Evolutionary conservation across 257 asterid species (phyloP), one percentile per base, ranked within the genome.

Genomic region (Lantana camara): DNA sequence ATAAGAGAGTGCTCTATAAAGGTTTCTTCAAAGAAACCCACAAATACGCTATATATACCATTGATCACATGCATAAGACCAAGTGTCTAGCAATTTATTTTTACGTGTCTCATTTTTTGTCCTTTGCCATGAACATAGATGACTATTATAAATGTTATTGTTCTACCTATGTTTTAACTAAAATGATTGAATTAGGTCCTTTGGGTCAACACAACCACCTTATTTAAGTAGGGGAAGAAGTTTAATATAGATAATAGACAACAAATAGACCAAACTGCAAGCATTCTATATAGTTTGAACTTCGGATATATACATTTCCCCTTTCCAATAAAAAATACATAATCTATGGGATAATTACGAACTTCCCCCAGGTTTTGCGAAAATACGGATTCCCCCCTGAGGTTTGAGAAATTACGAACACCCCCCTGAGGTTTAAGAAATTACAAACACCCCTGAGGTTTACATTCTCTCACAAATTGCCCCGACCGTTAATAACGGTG

Each of bases 11-110:
- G 47, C 54, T 20, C 49, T 60, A 22, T 12, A n/a, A 42, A 64
- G 60, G 65, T 37, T 75, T 46, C 22, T 16, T 7, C 30, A 52
- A 15, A 21, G 15, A 41, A 24, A 57, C 17, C 46, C 19, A 30
- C 5, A 32, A 46, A 49, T 44, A 52, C 19, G 32, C 32, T 27
- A 27, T 5, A 27, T 27, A 5, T 27, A 27, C 32, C 32, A 27
- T 27, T 27, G 32, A 45, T 42, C 40, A 5, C 40, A 32, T 38
- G 21, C 20, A 8, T 5, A 55, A 4, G 22, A n/a, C 32, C 24
- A 29, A 12, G 11, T 38, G 35, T 49, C 49, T 17, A 46, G 57
- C 47, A 23, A 35, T 14, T 34, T n/a, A 1, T 2, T 10, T 21
- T 11, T 5, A n/a, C 27, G 40, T 30, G 23, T 35, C 35, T 15